phyloP scores from a whole-genome alignment of 176 grass and related monocot genomes.

The Tuctoria greenei region DNA sequence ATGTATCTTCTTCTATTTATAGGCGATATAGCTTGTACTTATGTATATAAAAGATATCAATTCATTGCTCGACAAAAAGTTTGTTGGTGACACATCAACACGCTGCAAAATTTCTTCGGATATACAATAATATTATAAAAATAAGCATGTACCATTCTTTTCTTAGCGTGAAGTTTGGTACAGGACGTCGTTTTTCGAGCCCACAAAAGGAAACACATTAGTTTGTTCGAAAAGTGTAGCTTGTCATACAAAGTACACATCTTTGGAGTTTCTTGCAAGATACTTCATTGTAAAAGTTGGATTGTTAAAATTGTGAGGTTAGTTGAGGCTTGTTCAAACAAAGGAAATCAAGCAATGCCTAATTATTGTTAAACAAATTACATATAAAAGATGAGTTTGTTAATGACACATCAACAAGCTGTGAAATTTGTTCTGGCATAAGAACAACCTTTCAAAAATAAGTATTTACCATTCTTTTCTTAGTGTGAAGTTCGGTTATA shows the following conservation, averaged over 20 bases:
- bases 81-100: background rate
- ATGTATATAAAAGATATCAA: background rate
- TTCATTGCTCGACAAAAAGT: background rate
- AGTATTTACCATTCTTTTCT: no score
- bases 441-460: no score
- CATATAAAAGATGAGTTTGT: no score
- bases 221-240: no score
- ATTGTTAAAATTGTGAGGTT: background rate
- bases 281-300: background rate
- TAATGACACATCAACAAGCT: no score
- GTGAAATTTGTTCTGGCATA: no score
- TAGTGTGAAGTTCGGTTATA: no score
- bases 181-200: background rate
- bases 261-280: background rate
- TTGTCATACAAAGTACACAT: no score
- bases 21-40: background rate
- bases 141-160: background rate
- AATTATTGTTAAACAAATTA: background rate
- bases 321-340: background rate
- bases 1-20: background rate
- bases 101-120: constrained; percentile 8
- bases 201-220: no score
- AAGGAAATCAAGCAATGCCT: background rate
- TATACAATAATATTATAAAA: background rate
- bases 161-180: background rate